These are phyloP conservation scores for Amoeboaphelidium protococcarum DNA, from an alignment of 371 early-diverging fungal genomes.

Conservation along the genomic window DNA sequence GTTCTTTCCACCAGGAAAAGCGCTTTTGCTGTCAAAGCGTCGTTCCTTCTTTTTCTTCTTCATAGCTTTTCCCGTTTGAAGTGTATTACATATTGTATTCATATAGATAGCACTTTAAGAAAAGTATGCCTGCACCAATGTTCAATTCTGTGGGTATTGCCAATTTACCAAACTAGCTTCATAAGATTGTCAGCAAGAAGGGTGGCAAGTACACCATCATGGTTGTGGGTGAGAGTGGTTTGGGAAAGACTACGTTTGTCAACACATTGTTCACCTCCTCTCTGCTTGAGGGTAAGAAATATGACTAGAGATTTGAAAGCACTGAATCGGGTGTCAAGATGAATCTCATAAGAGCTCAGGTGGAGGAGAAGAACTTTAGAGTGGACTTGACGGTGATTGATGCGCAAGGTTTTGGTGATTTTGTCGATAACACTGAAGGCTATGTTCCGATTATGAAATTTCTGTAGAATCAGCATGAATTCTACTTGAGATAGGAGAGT, in stretches of 20 bases:
- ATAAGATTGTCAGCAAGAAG: slow-evolving; percentile 77
- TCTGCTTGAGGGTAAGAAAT: slow-evolving; percentile 63
- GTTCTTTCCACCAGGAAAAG: too few relatives aligned
- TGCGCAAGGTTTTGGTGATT: slow-evolving; percentile 75
- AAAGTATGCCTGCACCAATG: too few relatives aligned
- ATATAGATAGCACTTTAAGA: too few relatives aligned
- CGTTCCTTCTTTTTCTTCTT: too few relatives aligned
- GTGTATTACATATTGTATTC: too few relatives aligned
- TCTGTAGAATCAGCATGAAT: slow-evolving; percentile 81
- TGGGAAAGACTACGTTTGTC: slow-evolving; percentile 70
- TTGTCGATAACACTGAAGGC: slow-evolving; percentile 61
- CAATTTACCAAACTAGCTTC: slow-evolving; percentile 92
- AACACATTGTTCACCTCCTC: slow-evolving; percentile 63
- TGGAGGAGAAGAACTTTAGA: slow-evolving; percentile 85
- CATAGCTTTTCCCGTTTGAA: too few relatives aligned
- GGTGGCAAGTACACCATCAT: slow-evolving; percentile 84
- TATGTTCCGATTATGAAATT: slow-evolving; percentile 91
- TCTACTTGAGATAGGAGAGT: slow-evolving; percentile 58
- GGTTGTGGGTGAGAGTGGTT: slow-evolving; percentile 79
- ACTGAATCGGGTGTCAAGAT: neutral
- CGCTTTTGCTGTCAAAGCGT: too few relatives aligned
- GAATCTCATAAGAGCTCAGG: too few relatives aligned
- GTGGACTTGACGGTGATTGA: slow-evolving; percentile 72
- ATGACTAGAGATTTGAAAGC: slow-evolving; percentile 57
- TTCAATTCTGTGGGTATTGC: slow-evolving; percentile 71